Conservation (phyloP, 371 early-diverging fungal genomes). For the Smittium culicis region DNA sequence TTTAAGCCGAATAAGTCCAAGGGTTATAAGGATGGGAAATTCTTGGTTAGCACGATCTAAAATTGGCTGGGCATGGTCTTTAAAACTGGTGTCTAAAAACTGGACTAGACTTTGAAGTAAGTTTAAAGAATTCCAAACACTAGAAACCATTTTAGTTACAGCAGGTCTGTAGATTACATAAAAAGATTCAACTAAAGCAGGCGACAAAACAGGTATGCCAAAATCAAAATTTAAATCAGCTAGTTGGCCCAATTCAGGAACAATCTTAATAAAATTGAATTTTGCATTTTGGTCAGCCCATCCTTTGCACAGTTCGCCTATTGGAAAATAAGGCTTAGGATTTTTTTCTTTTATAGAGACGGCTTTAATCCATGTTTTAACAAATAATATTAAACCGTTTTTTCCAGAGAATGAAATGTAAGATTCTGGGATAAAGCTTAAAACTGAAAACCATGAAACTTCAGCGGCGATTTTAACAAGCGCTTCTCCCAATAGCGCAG, state of each 20-base stretch:
- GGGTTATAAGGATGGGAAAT: conserved; percentile 30
- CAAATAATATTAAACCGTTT: background rate
- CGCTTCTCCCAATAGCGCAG: background rate
- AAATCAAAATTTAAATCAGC: background rate
- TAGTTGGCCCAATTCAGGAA: background rate
- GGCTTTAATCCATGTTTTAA: background rate
- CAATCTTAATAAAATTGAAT: background rate
- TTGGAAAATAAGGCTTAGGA: background rate
- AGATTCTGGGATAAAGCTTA: background rate
- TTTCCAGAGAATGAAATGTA: background rate
- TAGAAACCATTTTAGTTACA: conserved; percentile 21
- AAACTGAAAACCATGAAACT: background rate
- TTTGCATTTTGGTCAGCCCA: background rate
- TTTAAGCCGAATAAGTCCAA: conserved; percentile 29
- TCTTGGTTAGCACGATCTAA: conserved; percentile 24
- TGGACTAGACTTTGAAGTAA: conserved; percentile 26
- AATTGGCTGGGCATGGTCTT: conserved; percentile 26
- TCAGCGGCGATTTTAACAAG: background rate
- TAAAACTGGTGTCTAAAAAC: conserved; percentile 24
- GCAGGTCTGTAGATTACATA: conserved; percentile 23
- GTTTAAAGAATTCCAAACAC: conserved; percentile 33
- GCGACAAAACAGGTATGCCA: background rate
- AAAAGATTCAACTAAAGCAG: conserved; percentile 18
- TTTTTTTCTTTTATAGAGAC: background rate
- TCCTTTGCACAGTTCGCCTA: conserved; percentile 3